Base-by-base conservation (phyloP, 257 asterid species). In the Solanum medicagineum region DNA sequence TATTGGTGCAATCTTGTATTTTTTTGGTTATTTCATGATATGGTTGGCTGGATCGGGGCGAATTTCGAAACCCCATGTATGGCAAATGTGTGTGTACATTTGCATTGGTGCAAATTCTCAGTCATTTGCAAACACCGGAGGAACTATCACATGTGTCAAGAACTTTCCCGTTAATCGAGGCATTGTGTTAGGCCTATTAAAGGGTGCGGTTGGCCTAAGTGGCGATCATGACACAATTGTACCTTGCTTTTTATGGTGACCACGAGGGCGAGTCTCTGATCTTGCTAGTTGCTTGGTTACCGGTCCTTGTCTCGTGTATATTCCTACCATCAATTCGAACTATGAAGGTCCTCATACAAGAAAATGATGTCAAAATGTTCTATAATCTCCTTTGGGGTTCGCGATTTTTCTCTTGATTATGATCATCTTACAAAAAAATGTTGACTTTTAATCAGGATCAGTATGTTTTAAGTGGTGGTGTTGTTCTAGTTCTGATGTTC, bases 21-120 rank as follows among this genome's bases (percentile, higher is more conserved):
- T 92, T 54, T 77, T 65, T 19, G 95, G 95, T 2, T 92, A 93
- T 86, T 89, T 92, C 89, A 87, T 93, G 97, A 88, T 92, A 16
- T 93, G 97, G 94, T 84, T 93, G 1, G 88, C 93, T 0, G 94
- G 89, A 9, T 89, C 95, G 0, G 82, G 86, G 0, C 84, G 74
- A 1, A 89, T 84, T 29, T 62, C 89, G 1, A 91, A 74, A 36
- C 97, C 95, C 6, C 88, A 68, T 0, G 85, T 93, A 2, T 93
- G 97, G 97, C 93, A 90, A 85, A 92, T 93, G 93, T 92, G 97
- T 84, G 22, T 91, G 8, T 93, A 88, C 57, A 92, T 93, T 2
- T 91, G 91, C 49, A 74, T 90, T 1, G 97, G 95, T 12, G 93
- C 97, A 0, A 92, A 87, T 83, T 93, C 97, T 1, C 95, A 92